Conservation (phyloP, 2,329 filamentous ascomycete genomes). For the Aspergillus novofumigatus region DNA sequence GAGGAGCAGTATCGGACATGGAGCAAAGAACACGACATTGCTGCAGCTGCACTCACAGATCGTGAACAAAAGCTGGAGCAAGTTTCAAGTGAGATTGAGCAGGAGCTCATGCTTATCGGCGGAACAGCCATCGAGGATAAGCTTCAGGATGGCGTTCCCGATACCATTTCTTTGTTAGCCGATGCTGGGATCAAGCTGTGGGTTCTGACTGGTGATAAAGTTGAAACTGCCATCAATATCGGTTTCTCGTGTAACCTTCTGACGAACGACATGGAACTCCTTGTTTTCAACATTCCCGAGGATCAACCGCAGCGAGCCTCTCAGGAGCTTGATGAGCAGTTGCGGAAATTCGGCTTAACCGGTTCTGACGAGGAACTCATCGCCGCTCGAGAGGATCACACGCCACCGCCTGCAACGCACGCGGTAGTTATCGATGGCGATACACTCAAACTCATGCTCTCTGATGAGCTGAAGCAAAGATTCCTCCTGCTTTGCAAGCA, state of each 20-base stretch:
- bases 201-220: constrained; percentile 97
- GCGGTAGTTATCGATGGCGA: constrained; percentile 94
- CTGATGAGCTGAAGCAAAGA: constrained; percentile 79
- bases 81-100: constrained; percentile 85
- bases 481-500: constrained; percentile 95
- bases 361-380: constrained; percentile 83
- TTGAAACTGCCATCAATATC: constrained; percentile 99
- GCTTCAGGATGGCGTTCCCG: constrained; percentile 92
- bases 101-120: constrained; percentile 79
- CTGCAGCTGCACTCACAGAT: constrained; percentile 75
- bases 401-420: constrained; percentile 80
- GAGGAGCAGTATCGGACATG: constrained; percentile 82
- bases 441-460: constrained; percentile 80
- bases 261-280: constrained; percentile 95
- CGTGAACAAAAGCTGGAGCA: constrained; percentile 91
- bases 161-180: constrained; percentile 86
- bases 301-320: constrained; percentile 63
- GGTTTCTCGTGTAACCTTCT: constrained; percentile 97
- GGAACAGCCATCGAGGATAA: constrained; percentile 97
- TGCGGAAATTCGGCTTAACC: constrained; percentile 70
- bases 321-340: constrained; percentile 67
- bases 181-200: constrained; percentile 96
- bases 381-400: constrained; percentile 74
- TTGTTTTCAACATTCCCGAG: constrained; percentile 81
- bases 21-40: constrained; percentile 82